Base-by-base conservation (phyloP, 179 eudicot species). In the Drosera spatulata region DNA sequence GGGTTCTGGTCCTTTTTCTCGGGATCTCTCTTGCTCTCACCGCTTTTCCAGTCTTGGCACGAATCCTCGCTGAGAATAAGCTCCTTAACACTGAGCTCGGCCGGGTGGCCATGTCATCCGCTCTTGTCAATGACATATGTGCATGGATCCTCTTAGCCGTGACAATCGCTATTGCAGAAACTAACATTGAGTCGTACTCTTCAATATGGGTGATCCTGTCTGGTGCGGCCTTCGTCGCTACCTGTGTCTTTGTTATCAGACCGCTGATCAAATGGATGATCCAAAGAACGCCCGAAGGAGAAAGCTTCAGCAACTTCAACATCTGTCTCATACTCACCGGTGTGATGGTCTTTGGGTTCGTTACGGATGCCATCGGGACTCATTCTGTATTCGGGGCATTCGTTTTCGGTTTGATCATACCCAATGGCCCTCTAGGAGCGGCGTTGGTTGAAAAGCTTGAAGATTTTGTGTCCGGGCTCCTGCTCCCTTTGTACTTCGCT, bases 81-180 rank as follows among this genome's bases (percentile, higher is more conserved):
- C 74, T 76, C 0, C 77, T 76, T 7, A 76, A 77, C 8, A 69
- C 80, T 4, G 39, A 59, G 1, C 71, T 72, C 1, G 80, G 80
- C n/a, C 74, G 72, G 59, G 72, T 73, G 1, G 80, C 80, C 41
- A 80, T 82, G 88, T 79, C 88, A 0, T 81, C 85, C 0, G 88
- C 88, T 0, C 85, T 82, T 0, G 75, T 80, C 58, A 82, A 82
- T 56, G 88, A 82, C 52, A 65, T 82, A 2, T 80, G 69, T 0
- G 88, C 88, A 2, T 82, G 88, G 88, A 57, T 82, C 9, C 56
- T 82, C 38, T 78, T 80, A 0, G 85, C 85, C 3, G 75, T 80
- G 1, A 82, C 85, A 2, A 69, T 80, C 13, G 82, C 85, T 38
- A 62, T 77, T 2, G 72, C 87, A 1, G 79, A 82, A 3, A 53